Conservation (phyloP, 176 grass and related monocot genomes). For the Hsuehochloa calcarea region DNA sequence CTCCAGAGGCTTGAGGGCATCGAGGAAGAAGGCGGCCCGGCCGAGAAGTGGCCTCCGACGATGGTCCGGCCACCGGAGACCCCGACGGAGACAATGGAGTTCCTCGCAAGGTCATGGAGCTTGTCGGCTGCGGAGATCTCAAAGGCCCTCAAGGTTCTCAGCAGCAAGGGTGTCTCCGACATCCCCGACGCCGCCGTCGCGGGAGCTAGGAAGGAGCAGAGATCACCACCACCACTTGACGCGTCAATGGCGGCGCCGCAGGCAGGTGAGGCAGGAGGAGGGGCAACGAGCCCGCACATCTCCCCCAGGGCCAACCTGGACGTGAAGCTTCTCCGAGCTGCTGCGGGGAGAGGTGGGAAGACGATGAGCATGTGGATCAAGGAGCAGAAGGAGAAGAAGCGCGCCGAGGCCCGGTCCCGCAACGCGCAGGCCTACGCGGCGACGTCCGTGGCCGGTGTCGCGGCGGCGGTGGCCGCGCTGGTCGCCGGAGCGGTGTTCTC, state of each 20-base stretch:
- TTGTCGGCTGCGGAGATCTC: conserved; percentile 88
- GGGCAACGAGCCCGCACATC: conserved; percentile 46
- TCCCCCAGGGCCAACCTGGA: conserved; percentile 66
- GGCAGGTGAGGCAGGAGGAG: conserved; percentile 6
- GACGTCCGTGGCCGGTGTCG: conserved; percentile 83
- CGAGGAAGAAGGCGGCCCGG: conserved; percentile 52
- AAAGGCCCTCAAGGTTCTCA: conserved; percentile 66
- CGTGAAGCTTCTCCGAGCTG: conserved; percentile 52
- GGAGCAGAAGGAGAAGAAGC: conserved; percentile 93
- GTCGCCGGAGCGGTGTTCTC: conserved; percentile 76
- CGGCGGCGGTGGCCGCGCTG: conserved; percentile 79
- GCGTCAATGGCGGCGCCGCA: neutral
- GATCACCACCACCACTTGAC: neutral
- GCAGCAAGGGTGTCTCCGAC: conserved; percentile 37
- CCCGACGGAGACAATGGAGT: conserved; percentile 95
- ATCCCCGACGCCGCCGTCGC: neutral
- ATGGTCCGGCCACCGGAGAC: conserved; percentile 75
- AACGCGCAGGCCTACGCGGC: conserved; percentile 88
- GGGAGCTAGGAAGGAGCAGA: conserved; percentile 2
- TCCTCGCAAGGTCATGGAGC: conserved; percentile 85
- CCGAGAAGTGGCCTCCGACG: conserved; percentile 43
- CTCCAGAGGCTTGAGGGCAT: conserved; percentile 67
- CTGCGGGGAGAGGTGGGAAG: conserved; percentile 43
- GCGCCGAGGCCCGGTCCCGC: conserved; percentile 72
- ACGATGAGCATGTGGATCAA: conserved; percentile 88